A percentile compares a stretch with the other conserved stretches of the same genome.
Evolutionary conservation across 768 basidiomycete genomes (phyloP).

Genomic region (Sarcomyxa edulis): DNA sequence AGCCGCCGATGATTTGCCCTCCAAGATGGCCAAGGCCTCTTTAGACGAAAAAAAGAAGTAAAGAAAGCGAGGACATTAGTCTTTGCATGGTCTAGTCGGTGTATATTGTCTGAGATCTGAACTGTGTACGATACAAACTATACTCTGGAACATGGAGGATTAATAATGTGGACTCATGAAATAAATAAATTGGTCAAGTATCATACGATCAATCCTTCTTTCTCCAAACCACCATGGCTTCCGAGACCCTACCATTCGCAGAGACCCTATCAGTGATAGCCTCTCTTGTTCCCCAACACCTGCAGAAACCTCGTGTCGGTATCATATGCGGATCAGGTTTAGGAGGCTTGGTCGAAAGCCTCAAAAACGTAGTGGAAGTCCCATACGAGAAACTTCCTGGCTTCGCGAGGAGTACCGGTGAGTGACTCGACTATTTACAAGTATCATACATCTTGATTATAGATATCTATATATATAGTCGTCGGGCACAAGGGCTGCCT

Average conservation of each 20-base stretch:
- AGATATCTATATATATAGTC: conserved; percentile 37
- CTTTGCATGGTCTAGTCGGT: no score
- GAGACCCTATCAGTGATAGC: conserved; percentile 3
- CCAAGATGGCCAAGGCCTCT: conserved; percentile 24
- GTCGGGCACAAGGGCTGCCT: conserved; percentile 76
- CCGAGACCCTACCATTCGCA: conserved; percentile 1
- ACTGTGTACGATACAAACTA: no score
- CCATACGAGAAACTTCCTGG: conserved; percentile 68
- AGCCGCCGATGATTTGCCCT: conserved; percentile 18
- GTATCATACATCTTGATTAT: background rate
- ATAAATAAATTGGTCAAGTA: no score
- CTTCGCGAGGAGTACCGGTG: conserved; percentile 76
- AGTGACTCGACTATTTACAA: conserved; percentile 9
- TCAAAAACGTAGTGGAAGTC: conserved; percentile 53
- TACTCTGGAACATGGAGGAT: no score
- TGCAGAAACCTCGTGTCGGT: conserved; percentile 61
- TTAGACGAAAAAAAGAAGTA: conserved; percentile 16
- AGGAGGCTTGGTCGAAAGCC: conserved; percentile 60
- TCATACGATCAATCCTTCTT: no score
- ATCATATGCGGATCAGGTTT: conserved; percentile 89
- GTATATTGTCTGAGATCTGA: no score
- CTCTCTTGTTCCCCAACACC: conserved; percentile 21
- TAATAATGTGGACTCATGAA: no score
- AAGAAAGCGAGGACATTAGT: no score
- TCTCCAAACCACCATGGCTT: no score